Evolutionary conservation across 495 filamentous ascomycete species (phyloP).

Genomic region (Penicillium maclennaniae): DNA sequence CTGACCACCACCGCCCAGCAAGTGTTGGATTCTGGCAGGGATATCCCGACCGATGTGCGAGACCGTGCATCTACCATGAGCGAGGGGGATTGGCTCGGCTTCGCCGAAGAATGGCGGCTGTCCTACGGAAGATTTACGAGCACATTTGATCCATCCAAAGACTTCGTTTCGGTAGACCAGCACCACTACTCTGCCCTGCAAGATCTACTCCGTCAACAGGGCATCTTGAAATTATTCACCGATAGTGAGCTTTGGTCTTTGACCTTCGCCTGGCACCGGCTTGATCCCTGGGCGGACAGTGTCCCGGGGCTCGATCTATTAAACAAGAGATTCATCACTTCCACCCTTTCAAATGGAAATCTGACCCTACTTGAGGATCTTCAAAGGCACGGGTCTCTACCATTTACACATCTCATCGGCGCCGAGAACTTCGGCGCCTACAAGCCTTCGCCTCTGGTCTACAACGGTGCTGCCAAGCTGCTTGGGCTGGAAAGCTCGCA

Average conservation of each 20-base stretch:
- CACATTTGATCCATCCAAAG: slow-evolving; percentile 37
- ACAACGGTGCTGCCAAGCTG: slow-evolving; percentile 58
- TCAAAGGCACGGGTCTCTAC: slow-evolving; percentile 49
- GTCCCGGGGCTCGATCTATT: slow-evolving; percentile 52
- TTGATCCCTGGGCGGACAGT: slow-evolving; percentile 67
- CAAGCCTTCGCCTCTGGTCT: slow-evolving; percentile 67
- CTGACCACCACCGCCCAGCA: slow-evolving; percentile 38
- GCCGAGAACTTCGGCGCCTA: slow-evolving; percentile 72
- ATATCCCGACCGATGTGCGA: slow-evolving; percentile 45
- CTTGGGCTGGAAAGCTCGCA: slow-evolving; percentile 55
- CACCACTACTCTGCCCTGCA: slow-evolving; percentile 62
- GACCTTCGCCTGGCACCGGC: slow-evolving; percentile 63
- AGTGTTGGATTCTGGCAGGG: slow-evolving; percentile 41
- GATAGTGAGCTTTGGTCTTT: slow-evolving; percentile 55
- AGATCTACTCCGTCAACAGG: slow-evolving; percentile 51
- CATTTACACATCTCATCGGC: slow-evolving; percentile 58
- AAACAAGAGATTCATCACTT: slow-evolving; percentile 51
- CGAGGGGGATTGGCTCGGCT: slow-evolving; percentile 52
- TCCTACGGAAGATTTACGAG: slow-evolving; percentile 59
- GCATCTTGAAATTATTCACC: slow-evolving; percentile 55
- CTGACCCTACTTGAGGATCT: slow-evolving; percentile 62
- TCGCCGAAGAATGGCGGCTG: slow-evolving; percentile 66
- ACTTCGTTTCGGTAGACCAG: slow-evolving; percentile 60
- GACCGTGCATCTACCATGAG: slow-evolving; percentile 48
- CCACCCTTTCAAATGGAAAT: slow-evolving; percentile 75